Conservation (phyloP, 78 protist species). For the Dictyostelium citrinum region DNA sequence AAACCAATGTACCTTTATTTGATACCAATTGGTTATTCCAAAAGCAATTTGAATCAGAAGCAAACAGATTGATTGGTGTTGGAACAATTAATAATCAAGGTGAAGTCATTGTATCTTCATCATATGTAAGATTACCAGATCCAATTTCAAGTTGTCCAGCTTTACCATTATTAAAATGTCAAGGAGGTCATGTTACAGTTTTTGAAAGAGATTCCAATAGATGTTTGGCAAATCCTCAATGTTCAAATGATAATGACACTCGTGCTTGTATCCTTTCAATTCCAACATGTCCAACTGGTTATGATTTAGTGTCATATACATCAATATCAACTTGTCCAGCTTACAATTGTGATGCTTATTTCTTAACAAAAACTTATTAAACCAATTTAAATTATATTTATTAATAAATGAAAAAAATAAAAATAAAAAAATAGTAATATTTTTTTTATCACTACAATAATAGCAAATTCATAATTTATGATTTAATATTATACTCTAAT, state of each 20-base stretch:
- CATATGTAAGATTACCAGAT: background rate
- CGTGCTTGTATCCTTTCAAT: background rate
- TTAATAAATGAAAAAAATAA: background rate
- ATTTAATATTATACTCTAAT: no score
- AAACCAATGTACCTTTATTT: background rate
- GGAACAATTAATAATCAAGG: background rate
- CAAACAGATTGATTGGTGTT: background rate
- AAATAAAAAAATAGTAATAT: background rate
- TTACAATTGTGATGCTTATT: background rate
- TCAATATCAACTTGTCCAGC: background rate
- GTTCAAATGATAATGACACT: background rate
- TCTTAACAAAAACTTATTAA: background rate
- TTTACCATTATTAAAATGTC: background rate
- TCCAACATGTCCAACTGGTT: background rate
- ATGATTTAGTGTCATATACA: background rate
- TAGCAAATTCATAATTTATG: no score
- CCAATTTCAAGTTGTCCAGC: background rate
- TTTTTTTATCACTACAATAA: no score
- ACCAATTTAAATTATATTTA: background rate
- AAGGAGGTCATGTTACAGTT: background rate
- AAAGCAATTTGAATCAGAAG: background rate
- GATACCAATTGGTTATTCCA: background rate
- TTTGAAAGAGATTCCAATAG: background rate
- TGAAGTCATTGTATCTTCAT: background rate
- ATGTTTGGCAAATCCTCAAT: background rate